Evolutionary conservation across 768 basidiomycete species (phyloP), one percentile per base, ranked within the genome.

Genomic region (Pisolithus orientalis): DNA sequence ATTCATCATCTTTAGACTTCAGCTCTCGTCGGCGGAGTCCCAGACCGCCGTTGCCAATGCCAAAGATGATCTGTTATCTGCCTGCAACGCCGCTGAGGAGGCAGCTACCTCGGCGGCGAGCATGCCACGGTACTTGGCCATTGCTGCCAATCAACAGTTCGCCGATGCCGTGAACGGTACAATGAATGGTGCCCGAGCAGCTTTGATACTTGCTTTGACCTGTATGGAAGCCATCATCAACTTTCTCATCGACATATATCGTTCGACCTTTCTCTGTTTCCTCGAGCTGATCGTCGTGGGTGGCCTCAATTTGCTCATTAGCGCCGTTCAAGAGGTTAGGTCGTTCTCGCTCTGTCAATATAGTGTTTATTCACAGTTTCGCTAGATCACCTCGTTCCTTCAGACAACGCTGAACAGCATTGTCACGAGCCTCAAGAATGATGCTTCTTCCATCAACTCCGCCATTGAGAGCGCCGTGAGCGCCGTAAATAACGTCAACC

Each of bases 231-330:
- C 77, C 1, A 79, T 94, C 61, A 85, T 94, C 70, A 92, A 90
- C 61, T 97, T 98, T 68, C 80, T 96, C 57, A 80, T 98, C 57
- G 87, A 92, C 69, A 81, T 86, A 44, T 98, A 96, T 65, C 86
- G 94, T 39, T 94, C 93, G 3, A 89, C 94, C 3, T 85, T 95
- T 62, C 77, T 99, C 49, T 99, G 95, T 67, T 93, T 96, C 59
- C 72, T 96, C 57, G 93, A 98, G 68, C 77, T 98, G 42, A 83
- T 90, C 24, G 82, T 99, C 9, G 78, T 84, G 28, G 93, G 93
- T 16, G 85, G 80, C 6, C 74, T 99, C 48, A 77, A 82, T 25
- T 71, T 97, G 50, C 72, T 96, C 44, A 90, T 96, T 47, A 76
- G 73, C 45, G 92, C 91, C 6, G 90, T 93, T 0, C 74, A 91